Evolutionary conservation across 2,329 filamentous ascomycete genomes (phyloP), one percentile per base, ranked within the genome.

Genomic region (Zasmidium cellare): DNA sequence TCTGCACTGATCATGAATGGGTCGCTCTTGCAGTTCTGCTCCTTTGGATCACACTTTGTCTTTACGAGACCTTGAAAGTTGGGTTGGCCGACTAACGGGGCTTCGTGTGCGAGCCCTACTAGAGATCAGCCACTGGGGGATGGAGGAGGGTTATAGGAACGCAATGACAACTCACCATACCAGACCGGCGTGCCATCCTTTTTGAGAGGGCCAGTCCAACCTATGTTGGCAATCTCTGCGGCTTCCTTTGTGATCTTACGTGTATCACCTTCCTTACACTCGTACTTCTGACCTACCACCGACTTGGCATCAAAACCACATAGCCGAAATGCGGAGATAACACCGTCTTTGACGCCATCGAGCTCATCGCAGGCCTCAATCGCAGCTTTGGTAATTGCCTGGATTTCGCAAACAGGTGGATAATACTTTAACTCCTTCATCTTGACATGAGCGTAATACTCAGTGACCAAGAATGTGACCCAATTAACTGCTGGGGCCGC

Each of bases 401-500:
- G 65, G n/a, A 76, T 53, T 46, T 76, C 74, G 60, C 74, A 78
- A 0, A 51, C 41, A 9, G 59, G 58, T 11, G 71, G 72, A 28
- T 65, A 63, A 28, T 69, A 69, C n/a, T 62, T 54, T 1, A 66
- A 25, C 38, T 61, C 53, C 24, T 66, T 62, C 71, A 75, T 74
- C 18, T 70, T 54, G 22, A 67, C 53, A 46, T 72, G 68, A 16
- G 71, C 63, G 64, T 67, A 75, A 52, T 61, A 65, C 16, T 67
- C 65, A 1, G 69, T 64, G 1, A 67, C 48, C 7, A 71, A 23
- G 52, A 73, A 71, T 0, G 60, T 68, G 3, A 61, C 60, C 71
- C 70, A 75, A 52, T 77, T 73, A 48, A 77, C 70, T 1, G 75
- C 75, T 12, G 77, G 76, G 1, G 75, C 71, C 3, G 60, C 57